Conservation (phyloP, 2,329 filamentous ascomycete genomes). For the Lachnellula hyalina region DNA sequence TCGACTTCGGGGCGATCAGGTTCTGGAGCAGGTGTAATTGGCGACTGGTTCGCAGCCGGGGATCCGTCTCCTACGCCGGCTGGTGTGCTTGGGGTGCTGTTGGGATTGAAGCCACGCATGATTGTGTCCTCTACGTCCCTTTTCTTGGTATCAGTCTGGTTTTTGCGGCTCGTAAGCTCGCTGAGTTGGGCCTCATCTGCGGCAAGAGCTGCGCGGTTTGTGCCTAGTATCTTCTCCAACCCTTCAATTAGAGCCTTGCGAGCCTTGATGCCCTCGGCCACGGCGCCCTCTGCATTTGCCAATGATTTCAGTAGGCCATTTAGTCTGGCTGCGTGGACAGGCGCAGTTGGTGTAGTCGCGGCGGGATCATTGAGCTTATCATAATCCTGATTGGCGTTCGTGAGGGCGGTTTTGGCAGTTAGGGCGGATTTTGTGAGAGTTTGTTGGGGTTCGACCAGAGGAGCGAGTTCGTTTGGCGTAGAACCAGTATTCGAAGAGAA, state of each 20-base stretch:
- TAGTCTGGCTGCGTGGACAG: conserved; percentile 85
- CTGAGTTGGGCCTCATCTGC: conserved; percentile 63
- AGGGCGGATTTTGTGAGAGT: conserved; percentile 67
- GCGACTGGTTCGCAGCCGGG: conserved; percentile 30
- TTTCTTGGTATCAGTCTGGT: conserved; percentile 74
- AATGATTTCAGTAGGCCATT: conserved; percentile 86
- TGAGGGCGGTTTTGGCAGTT: conserved; percentile 60
- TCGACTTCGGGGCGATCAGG: conserved; percentile 76
- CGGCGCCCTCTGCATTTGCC: conserved; percentile 80
- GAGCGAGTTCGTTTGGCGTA: conserved; percentile 70
- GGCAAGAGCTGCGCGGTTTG: conserved; percentile 63
- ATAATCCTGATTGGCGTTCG: conserved; percentile 74
- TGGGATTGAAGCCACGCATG: conserved; percentile 71
- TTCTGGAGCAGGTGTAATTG: conserved; percentile 48
- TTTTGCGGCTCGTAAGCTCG: conserved; percentile 61
- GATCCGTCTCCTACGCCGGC: conserved; percentile 41
- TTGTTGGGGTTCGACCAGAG: conserved; percentile 69
- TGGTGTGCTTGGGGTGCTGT: conserved; percentile 46
- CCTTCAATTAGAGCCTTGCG: conserved; percentile 71
- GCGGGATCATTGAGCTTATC: conserved; percentile 73
- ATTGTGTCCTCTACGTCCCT: conserved; percentile 87
- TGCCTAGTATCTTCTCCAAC: conserved; percentile 75
- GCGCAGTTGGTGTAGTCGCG: conserved; percentile 67
- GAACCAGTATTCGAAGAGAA: conserved; percentile 55
- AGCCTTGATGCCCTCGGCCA: conserved; percentile 84